phyloP scores from a whole-genome alignment of 2,329 filamentous ascomycete genomes.

The Calonectria hongkongensis region DNA sequence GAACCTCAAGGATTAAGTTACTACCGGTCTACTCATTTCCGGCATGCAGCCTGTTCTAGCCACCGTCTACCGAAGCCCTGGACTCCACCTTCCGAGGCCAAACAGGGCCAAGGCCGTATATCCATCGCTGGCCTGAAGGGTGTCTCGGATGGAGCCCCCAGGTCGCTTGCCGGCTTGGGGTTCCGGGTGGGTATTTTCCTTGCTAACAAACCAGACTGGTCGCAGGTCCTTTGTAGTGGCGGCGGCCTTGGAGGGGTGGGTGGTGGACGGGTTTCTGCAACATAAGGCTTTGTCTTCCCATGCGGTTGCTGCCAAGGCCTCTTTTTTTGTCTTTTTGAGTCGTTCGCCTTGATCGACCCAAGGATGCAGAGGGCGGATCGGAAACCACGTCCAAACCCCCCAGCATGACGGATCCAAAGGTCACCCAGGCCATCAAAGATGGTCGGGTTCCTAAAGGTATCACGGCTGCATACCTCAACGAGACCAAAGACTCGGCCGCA shows the following conservation, averaged over 20 bases:
- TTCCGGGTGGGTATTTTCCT: not conserved
- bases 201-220: not conserved
- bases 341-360: conserved; percentile 14
- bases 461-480: conserved; percentile 59
- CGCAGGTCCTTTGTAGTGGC: not conserved
- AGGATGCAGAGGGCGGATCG: conserved; percentile 9
- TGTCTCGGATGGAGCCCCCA: conserved; percentile 1
- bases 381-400: not conserved
- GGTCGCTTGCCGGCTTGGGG: not conserved
- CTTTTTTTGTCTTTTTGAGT: not conserved
- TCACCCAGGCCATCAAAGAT: conserved; percentile 58
- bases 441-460: conserved; percentile 60
- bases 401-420: conserved; percentile 53
- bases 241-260: conserved; percentile 1
- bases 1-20: conserved; percentile 8
- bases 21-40: conserved; percentile 30
- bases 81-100: conserved; percentile 22
- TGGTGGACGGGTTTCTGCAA: not conserved
- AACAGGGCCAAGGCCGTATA: conserved; percentile 12
- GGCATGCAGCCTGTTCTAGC: conserved; percentile 12
- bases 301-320: not conserved
- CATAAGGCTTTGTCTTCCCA: conserved; percentile 21
- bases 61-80: conserved; percentile 3
- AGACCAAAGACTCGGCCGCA: conserved; percentile 61
- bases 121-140: not conserved